Conservation (phyloP, 2,329 filamentous ascomycete genomes). For the Teratosphaeria viscida region DNA sequence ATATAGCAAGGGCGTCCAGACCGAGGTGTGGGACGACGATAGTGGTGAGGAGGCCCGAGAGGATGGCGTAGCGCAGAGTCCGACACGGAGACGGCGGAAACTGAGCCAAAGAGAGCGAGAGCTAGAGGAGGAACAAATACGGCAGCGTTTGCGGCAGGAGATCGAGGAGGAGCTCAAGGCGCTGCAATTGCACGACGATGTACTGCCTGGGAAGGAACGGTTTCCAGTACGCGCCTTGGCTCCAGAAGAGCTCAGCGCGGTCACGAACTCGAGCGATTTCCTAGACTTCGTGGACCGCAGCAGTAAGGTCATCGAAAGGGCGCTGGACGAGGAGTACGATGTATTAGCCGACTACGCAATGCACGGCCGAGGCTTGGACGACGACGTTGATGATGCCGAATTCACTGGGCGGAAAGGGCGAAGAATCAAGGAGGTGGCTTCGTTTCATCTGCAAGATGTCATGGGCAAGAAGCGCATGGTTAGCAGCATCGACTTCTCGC, state of each 20-base stretch:
- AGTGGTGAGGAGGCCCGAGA: constrained; percentile 14
- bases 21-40: constrained; percentile 58
- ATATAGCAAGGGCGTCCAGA: constrained; percentile 93
- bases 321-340: constrained; percentile 91
- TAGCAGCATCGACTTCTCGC: constrained; percentile 88
- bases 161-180: constrained; percentile 86
- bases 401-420: constrained; percentile 62
- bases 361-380: constrained; percentile 61
- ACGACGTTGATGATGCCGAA: constrained; percentile 65
- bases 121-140: constrained; percentile 70
- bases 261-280: constrained; percentile 87
- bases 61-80: constrained; percentile 43
- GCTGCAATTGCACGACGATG: constrained; percentile 42
- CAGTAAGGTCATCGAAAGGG: constrained; percentile 92
- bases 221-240: constrained; percentile 75
- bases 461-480: constrained; percentile 98
- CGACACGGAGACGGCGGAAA: constrained; percentile 53
- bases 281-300: constrained; percentile 90
- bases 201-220: constrained; percentile 38
- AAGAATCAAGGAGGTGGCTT: constrained; percentile 74
- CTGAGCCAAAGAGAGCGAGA: constrained; percentile 69
- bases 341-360: constrained; percentile 90
- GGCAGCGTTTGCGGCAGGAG: constrained; percentile 73
- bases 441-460: constrained; percentile 74
- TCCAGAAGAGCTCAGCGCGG: constrained; percentile 76